Conservation (phyloP, 2,329 filamentous ascomycete genomes). For the Penicillium corylophilum region DNA sequence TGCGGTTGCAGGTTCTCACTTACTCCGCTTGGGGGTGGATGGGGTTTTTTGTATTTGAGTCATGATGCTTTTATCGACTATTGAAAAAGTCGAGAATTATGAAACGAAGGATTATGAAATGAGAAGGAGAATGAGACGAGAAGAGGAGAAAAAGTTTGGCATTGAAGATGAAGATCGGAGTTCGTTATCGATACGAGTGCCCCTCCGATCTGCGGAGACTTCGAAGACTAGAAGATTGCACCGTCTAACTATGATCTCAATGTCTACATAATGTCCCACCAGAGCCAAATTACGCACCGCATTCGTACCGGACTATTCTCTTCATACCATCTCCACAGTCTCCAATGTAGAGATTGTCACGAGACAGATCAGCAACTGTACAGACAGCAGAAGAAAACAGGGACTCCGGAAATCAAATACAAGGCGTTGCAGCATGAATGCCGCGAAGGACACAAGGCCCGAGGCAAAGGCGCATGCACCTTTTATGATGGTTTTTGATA, state of each 20-base stretch:
- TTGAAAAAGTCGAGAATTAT: neutral
- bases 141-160: neutral
- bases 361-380: constrained; percentile 23
- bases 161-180: neutral
- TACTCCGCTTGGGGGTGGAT: constrained; percentile 5
- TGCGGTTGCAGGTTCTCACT: neutral
- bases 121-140: neutral
- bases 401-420: constrained; percentile 12
- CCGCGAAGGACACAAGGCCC: constrained; percentile 4
- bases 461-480: constrained; percentile 12
- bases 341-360: constrained; percentile 18
- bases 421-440: constrained; percentile 14
- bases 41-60: neutral
- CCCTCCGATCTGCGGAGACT: neutral
- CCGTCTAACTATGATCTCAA: neutral
- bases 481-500: constrained; percentile 36
- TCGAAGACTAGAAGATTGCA: neutral
- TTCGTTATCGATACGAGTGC: neutral
- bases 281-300: constrained; percentile 11
- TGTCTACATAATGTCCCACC: constrained; percentile 20
- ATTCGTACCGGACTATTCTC: constrained; percentile 6
- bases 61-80: neutral
- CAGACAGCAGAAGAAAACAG: constrained; percentile 9
- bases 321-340: constrained; percentile 2
- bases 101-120: neutral